A percentile compares a stretch with the other conserved stretches of the same genome.
Conservation (phyloP, 2,329 filamentous ascomycete genomes). For the Phoma sp. region DNA sequence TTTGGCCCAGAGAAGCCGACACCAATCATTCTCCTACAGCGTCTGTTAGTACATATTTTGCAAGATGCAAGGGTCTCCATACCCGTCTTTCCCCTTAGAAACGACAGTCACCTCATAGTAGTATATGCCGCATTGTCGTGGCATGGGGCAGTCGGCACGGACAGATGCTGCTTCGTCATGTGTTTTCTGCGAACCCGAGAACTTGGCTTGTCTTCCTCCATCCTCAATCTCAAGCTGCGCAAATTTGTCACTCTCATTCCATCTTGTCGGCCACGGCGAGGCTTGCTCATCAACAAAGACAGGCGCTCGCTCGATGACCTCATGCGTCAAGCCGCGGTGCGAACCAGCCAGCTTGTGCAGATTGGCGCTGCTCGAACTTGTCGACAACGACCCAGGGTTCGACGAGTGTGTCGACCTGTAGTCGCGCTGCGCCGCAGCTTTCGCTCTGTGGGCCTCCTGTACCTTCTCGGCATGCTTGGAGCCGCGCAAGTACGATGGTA, state of each 20-base stretch:
- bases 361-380: constrained; percentile 63
- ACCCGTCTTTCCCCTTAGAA: constrained; percentile 72
- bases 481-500: constrained; percentile 80
- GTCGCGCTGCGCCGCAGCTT: constrained; percentile 56
- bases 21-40: constrained; percentile 54
- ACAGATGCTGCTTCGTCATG: constrained; percentile 80
- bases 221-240: constrained; percentile 73
- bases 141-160: constrained; percentile 84
- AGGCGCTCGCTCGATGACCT: constrained; percentile 79
- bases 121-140: constrained; percentile 87
- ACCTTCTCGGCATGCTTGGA: constrained; percentile 80
- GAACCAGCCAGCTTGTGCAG: constrained; percentile 67
- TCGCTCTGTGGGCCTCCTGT: constrained; percentile 71
- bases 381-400: constrained; percentile 57
- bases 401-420: constrained; percentile 52
- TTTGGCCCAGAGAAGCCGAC: constrained; percentile 67
- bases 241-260: constrained; percentile 81
- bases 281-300: constrained; percentile 64
- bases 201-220: constrained; percentile 75
- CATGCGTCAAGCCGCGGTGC: constrained; percentile 80
- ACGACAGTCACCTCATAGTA: constrained; percentile 82
- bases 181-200: constrained; percentile 61
- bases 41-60: constrained; percentile 25
- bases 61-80: constrained; percentile 42
- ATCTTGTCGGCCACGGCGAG: constrained; percentile 78